Evolutionary conservation across 768 basidiomycete species (phyloP).

Genomic region (Podaxis mareebaensis): DNA sequence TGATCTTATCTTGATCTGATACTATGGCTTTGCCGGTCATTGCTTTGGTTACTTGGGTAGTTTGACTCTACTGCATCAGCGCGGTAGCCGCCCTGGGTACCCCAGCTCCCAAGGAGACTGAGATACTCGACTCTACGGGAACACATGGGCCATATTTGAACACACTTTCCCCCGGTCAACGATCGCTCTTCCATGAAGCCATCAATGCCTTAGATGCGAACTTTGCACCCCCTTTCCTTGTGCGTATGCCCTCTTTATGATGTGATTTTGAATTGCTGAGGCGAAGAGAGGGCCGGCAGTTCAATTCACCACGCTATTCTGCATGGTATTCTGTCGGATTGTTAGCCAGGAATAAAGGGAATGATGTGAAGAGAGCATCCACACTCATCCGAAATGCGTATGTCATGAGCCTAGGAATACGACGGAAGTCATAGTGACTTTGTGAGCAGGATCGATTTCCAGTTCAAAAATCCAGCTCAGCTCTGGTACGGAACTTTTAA

Average conservation of each 20-base stretch:
- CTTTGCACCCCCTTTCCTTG: slow-evolving; percentile 27
- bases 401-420: not conserved
- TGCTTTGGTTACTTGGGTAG: not conserved
- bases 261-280: not conserved
- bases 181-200: slow-evolving; percentile 25
- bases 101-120: not conserved
- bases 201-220: slow-evolving; percentile 27
- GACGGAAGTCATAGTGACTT: no score
- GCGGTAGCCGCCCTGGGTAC: not conserved
- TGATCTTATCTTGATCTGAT: not conserved
- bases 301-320: slow-evolving; percentile 30
- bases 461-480: slow-evolving; percentile 28
- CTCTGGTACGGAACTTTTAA: slow-evolving; percentile 31
- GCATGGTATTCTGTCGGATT: slow-evolving; percentile 32
- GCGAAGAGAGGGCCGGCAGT: slow-evolving; percentile 16
- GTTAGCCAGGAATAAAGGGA: slow-evolving; percentile 26
- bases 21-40: not conserved
- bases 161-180: slow-evolving; percentile 22
- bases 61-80: not conserved
- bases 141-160: slow-evolving; percentile 21
- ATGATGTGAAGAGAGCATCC: slow-evolving; percentile 25
- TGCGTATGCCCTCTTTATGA: slow-evolving; percentile 12
- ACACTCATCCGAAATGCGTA: slow-evolving; percentile 26
- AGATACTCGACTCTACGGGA: not conserved
- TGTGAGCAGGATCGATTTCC: slow-evolving; percentile 6